Evolutionary conservation across 495 filamentous ascomycete genomes (phyloP), one percentile per base, ranked within the genome.

Genomic region (Penicillium pancosmium): DNA sequence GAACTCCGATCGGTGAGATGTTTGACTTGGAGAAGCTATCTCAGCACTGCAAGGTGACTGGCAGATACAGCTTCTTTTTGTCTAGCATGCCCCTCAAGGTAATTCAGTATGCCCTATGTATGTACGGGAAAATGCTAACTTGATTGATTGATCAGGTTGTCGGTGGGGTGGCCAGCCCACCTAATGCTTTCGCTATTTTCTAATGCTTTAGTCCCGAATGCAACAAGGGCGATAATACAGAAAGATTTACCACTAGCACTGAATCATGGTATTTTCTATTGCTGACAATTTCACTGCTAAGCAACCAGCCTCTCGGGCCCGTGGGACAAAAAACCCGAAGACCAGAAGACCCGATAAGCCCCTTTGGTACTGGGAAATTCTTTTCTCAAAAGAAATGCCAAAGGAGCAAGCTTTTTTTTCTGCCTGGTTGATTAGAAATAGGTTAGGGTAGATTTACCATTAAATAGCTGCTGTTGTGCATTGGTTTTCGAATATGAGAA

Each of bases 1-100:
- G 82, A 3, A 70, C 76, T 38, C 82, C 82, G 1, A 78, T 85
- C 62, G 80, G 82, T 6, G 82, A 85, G 67, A 68, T 84, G 72
- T 84, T 83, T 73, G 77, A 84, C 64, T 60, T 84, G 61, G 79
- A 83, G 70, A 71, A 71, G 40, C 62, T 85, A 43, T 73, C 67
- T 13, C 47, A 61, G 59, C 67, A 74, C 50, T 84, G 82, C 56
- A 68, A 71, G 60, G 62, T 71, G 47, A 64, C 68, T 48, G 65
- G 67, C 13, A 67, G 77, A 54, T 83, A 78, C 70, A 78, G 64
- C 7, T 84, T 84, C 60, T 84, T 82, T 63, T 63, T 84, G 49
- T 80, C 72, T 3, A 82, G 79, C 61, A 73, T 80, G 58, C 84
- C 83, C 0, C 61, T 84, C 40, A 81, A 84, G 67, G 75, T 82